Evolutionary conservation across 768 basidiomycete species (phyloP).

Genomic region (Amanita fuliginea): DNA sequence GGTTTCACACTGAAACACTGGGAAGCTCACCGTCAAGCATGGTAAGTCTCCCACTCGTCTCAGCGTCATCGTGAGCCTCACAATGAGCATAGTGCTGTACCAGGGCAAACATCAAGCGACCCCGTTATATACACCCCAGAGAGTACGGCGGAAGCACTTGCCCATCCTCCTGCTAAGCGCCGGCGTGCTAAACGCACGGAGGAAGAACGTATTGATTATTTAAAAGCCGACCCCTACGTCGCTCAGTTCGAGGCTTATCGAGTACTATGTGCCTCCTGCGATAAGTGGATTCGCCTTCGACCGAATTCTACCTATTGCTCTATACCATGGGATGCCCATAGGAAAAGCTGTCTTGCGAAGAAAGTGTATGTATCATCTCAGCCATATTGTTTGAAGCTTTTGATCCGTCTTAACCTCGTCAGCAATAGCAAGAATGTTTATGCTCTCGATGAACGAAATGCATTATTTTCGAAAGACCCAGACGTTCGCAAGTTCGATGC

Average conservation of each 20-base stretch:
- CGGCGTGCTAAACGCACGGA: slow-evolving; percentile 69
- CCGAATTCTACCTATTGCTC: slow-evolving; percentile 82
- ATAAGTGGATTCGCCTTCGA: slow-evolving; percentile 79
- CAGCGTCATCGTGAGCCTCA: neutral
- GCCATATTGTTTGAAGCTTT: neutral
- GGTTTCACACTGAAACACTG: slow-evolving; percentile 60
- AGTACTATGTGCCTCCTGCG: slow-evolving; percentile 68
- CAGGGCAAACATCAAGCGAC: slow-evolving; percentile 13
- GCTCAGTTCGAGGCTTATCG: slow-evolving; percentile 75
- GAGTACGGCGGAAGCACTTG: slow-evolving; percentile 27
- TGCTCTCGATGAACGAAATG: slow-evolving; percentile 50
- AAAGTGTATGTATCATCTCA: slow-evolving; percentile 41
- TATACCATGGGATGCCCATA: slow-evolving; percentile 83
- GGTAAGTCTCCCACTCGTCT: slow-evolving; percentile 27
- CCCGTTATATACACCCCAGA: slow-evolving; percentile 33
- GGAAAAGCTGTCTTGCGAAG: slow-evolving; percentile 74
- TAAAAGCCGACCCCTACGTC: slow-evolving; percentile 62
- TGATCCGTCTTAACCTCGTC: slow-evolving; percentile 3
- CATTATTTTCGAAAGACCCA: slow-evolving; percentile 50
- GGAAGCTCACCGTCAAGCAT: slow-evolving; percentile 52
- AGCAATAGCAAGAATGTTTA: slow-evolving; percentile 7
- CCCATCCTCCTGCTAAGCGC: slow-evolving; percentile 46
- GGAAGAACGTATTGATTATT: slow-evolving; percentile 65
- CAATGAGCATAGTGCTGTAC: neutral
- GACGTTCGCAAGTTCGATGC: slow-evolving; percentile 68